phyloP scores from a whole-genome alignment of 2,329 filamentous ascomycete species.

The Sarocladiaceae sp. region DNA sequence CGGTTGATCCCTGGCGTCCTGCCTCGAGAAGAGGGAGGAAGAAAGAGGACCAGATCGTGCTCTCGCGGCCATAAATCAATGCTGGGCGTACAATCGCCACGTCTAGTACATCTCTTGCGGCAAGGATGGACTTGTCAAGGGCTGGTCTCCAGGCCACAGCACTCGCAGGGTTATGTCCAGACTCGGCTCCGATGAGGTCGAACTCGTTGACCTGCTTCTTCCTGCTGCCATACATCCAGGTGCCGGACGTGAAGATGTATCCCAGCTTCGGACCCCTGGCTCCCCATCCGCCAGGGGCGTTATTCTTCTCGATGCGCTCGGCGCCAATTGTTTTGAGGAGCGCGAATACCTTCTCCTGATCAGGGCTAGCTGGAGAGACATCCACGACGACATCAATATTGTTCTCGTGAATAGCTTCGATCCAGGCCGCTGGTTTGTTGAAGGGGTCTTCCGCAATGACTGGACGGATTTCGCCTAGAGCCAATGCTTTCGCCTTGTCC shows the following conservation, averaged over 20 bases:
- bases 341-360: constrained; percentile 11
- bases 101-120: constrained; percentile 11
- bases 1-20: constrained; percentile 3
- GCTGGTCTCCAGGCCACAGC: constrained; percentile 10
- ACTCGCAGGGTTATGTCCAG: not conserved
- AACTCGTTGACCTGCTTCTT: constrained; percentile 11
- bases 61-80: constrained; percentile 12
- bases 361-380: constrained; percentile 8
- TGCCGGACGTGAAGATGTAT: constrained; percentile 13
- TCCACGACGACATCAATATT: constrained; percentile 12
- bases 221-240: constrained; percentile 12
- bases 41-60: constrained; percentile 13
- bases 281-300: constrained; percentile 6
- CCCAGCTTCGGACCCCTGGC: constrained; percentile 10
- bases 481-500: constrained; percentile 11
- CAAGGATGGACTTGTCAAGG: constrained; percentile 11
- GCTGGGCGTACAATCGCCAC: constrained; percentile 12
- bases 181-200: constrained; percentile 8
- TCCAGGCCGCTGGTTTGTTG: constrained; percentile 9
- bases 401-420: constrained; percentile 10
- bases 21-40: constrained; percentile 13
- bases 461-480: constrained; percentile 11
- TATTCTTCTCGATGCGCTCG: constrained; percentile 10
- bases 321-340: constrained; percentile 9
- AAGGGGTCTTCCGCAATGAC: constrained; percentile 12